Evolutionary conservation across 805 yeast species (phyloP), one percentile per base, ranked within the genome.

Genomic region (Ogataea corticis): DNA sequence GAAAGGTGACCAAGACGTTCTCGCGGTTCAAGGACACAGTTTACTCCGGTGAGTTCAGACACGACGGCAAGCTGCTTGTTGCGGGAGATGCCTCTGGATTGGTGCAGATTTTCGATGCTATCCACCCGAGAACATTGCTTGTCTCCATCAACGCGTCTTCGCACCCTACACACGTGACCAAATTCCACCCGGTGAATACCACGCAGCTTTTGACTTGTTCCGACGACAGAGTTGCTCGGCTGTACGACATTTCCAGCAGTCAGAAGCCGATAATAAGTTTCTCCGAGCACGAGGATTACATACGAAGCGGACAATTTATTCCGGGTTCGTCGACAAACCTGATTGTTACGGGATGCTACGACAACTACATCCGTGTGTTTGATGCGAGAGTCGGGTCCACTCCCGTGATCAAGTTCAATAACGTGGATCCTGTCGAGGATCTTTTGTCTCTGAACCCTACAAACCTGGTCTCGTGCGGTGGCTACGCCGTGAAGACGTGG

Each of bases 11-110:
- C 32, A 88, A 88, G 68, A 90, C 96, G 0, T 87, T 90, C 54
- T 76, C 83, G 3, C 69, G 97, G 52, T 94, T 94, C 68, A 90
- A 87, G 62, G 98, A 92, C 58, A 83, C 91, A 0, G 99, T 90
- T 0, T 89, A 87, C 62, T 80, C 89, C 27, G 98, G 96, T 37
- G 96, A 90, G 63, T 92, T 83, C 66, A 77, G 98, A 59, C 77
- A 77, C 45, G 99, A 94, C 62, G 99, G 99, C 44, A 87, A 88
- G 62, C 75, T 94, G 37, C 66, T 94, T 23, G 95, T 86, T 16
- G 97, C 97, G 4, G 95, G 96, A 58, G 99, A 94, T 69, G 96
- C 96, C 12, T 81, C 94, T 3, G 99, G 99, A 15, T 65, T 88
- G 45, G 96, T 94, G 12, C 95, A 95, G 51, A 83, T 91, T 9